Evolutionary conservation across 2,329 filamentous ascomycete species (phyloP).

Genomic region (Penicillium sp.): DNA sequence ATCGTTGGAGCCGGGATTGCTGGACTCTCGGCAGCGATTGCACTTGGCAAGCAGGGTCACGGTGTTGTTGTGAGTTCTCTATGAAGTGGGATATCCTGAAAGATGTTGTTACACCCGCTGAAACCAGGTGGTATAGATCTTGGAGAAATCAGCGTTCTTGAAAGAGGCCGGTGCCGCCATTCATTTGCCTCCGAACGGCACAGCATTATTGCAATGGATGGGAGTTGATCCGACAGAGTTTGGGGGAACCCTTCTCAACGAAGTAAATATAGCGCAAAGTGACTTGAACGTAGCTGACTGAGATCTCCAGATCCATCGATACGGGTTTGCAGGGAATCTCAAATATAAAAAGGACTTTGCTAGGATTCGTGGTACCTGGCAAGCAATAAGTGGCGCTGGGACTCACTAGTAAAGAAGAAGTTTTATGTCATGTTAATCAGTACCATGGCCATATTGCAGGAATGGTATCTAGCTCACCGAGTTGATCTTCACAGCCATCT

Average conservation of each 20-base stretch:
- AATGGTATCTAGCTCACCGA: slow-evolving; percentile 47
- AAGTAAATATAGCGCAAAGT: not conserved
- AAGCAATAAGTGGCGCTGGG: slow-evolving; percentile 27
- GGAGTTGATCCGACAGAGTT: slow-evolving; percentile 2
- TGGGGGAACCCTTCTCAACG: not conserved
- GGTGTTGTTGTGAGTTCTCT: not conserved
- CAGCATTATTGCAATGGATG: slow-evolving; percentile 35
- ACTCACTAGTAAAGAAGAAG: not conserved
- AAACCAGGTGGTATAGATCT: slow-evolving; percentile 28
- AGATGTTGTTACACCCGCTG: too few species aligned
- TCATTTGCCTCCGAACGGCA: slow-evolving; percentile 37
- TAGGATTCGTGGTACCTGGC: slow-evolving; percentile 28
- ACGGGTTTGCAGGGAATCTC: slow-evolving; percentile 8
- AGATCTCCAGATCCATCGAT: slow-evolving; percentile 27
- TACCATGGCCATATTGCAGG: slow-evolving; percentile 23
- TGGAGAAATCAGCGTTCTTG: slow-evolving; percentile 36
- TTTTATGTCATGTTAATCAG: not conserved
- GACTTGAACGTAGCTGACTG: not conserved
- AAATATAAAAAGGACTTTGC: slow-evolving; percentile 15
- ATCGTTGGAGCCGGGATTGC: not conserved
- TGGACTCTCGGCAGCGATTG: not conserved
- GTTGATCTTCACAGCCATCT: slow-evolving; percentile 51
- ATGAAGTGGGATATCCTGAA: not conserved
- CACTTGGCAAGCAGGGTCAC: not conserved
- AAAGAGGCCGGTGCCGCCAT: slow-evolving; percentile 37